These are phyloP conservation scores for Trametes villosa DNA, from an alignment of 768 basidiomycete species.

Conservation along the genomic window DNA sequence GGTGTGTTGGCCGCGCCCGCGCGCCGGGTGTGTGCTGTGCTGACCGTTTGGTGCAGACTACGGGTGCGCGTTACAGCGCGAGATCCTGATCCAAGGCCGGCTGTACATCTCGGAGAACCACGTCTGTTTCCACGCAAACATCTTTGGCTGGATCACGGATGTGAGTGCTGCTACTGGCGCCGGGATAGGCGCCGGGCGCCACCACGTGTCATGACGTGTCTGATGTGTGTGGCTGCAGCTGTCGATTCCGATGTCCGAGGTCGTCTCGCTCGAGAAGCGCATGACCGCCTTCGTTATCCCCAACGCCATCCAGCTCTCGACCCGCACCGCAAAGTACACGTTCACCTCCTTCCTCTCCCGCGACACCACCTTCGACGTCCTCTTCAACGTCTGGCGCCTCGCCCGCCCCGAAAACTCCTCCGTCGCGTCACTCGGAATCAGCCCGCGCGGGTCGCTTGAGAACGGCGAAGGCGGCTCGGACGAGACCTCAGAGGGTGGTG, in stretches of 20 bases:
- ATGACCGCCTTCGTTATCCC: slow-evolving; percentile 99
- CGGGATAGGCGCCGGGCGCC: neutral
- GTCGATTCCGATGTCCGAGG: slow-evolving; percentile 86
- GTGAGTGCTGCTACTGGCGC: slow-evolving; percentile 51
- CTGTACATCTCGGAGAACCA: slow-evolving; percentile 98
- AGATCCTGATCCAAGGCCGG: slow-evolving; percentile 95
- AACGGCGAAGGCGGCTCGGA: slow-evolving; percentile 14
- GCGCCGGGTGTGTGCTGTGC: slow-evolving; percentile 5
- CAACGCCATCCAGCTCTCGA: slow-evolving; percentile 91
- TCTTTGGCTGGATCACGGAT: slow-evolving; percentile 98
- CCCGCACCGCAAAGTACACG: slow-evolving; percentile 81
- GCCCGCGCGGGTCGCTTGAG: slow-evolving; percentile 34
- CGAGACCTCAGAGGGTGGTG: slow-evolving; percentile 8
- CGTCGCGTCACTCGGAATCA: slow-evolving; percentile 21
- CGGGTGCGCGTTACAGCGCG: slow-evolving; percentile 94
- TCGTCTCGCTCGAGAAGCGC: slow-evolving; percentile 87
- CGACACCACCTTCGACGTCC: slow-evolving; percentile 95
- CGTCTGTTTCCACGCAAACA: slow-evolving; percentile 99
- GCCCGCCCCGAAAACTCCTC: slow-evolving; percentile 68
- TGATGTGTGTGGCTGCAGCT: slow-evolving; percentile 51
- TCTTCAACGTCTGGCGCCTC: slow-evolving; percentile 94
- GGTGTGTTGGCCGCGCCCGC: slow-evolving; percentile 55
- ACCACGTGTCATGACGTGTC: slow-evolving; percentile 6
- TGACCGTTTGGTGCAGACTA: slow-evolving; percentile 67
- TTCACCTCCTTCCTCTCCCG: slow-evolving; percentile 97